Evolutionary conservation across 768 basidiomycete genomes (phyloP).

Genomic region (Rhodotorula sphaerocarpa): DNA sequence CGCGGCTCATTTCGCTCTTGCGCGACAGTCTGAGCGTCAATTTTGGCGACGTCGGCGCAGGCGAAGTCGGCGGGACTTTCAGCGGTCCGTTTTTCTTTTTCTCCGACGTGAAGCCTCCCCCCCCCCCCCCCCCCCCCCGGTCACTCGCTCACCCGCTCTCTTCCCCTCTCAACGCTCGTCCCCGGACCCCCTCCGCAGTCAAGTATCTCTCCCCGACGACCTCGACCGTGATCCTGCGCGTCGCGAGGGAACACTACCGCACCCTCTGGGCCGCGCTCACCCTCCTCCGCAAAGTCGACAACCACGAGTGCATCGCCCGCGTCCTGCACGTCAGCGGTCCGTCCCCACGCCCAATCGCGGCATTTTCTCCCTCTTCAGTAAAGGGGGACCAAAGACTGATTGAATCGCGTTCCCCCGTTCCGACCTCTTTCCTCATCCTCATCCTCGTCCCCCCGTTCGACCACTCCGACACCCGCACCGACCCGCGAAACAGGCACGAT

Average conservation of each 20-base stretch:
- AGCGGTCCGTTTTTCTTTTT: slow-evolving; percentile 24
- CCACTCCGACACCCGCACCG: too few relatives aligned
- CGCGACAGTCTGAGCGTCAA: slow-evolving; percentile 35
- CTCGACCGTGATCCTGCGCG: slow-evolving; percentile 34
- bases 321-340: slow-evolving; percentile 37
- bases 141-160: background rate
- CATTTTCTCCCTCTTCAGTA: background rate
- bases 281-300: slow-evolving; percentile 32
- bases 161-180: slow-evolving; percentile 37
- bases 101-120: background rate
- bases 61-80: slow-evolving; percentile 35
- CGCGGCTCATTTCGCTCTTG: slow-evolving; percentile 25
- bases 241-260: slow-evolving; percentile 30
- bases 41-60: slow-evolving; percentile 38
- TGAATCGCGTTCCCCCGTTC: background rate
- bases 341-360: background rate
- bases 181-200: slow-evolving; percentile 30
- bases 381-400: background rate
- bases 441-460: too few relatives aligned
- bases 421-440: too few relatives aligned
- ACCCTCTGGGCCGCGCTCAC: slow-evolving; percentile 37
- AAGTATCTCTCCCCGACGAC: slow-evolving; percentile 37
- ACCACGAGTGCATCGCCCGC: slow-evolving; percentile 16
- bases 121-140: background rate
- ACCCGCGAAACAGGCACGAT: slow-evolving; percentile 33